These are phyloP conservation scores for Hypoxylon sp. DNA, from an alignment of 2,329 filamentous ascomycete genomes.

Conservation along the genomic window DNA sequence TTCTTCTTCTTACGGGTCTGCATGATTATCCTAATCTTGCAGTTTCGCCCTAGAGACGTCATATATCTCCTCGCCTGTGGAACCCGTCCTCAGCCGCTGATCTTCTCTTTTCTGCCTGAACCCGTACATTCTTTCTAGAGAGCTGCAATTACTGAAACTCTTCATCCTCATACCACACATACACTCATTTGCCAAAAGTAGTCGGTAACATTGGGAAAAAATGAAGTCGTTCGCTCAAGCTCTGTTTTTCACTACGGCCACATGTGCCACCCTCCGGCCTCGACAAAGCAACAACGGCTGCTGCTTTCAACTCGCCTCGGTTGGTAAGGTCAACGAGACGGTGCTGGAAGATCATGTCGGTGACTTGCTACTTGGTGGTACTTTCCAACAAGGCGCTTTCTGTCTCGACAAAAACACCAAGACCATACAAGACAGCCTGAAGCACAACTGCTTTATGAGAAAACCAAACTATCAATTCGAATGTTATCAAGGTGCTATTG, in stretches of 20 bases:
- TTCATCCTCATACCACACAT: no score
- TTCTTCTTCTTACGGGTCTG: no score
- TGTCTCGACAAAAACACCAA: slow-evolving; percentile 38
- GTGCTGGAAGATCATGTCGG: slow-evolving; percentile 42
- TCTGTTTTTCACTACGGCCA: slow-evolving; percentile 26
- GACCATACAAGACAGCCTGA: slow-evolving; percentile 40
- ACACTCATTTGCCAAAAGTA: no score
- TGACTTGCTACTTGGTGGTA: slow-evolving; percentile 39
- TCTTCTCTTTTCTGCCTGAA: no score
- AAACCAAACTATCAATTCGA: slow-evolving; percentile 40
- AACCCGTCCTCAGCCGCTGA: no score
- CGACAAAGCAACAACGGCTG: slow-evolving; percentile 34
- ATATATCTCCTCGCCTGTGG: no score
- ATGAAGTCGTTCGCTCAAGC: slow-evolving; percentile 37
- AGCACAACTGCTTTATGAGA: slow-evolving; percentile 44
- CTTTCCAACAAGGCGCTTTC: slow-evolving; percentile 43
- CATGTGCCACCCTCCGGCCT: slow-evolving; percentile 23
- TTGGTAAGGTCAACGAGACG: slow-evolving; percentile 37
- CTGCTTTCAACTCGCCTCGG: slow-evolving; percentile 43
- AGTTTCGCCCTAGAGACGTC: no score
- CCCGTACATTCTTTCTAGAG: no score
- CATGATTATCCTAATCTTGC: no score
- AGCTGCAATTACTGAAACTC: no score
- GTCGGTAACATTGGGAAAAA: no score
- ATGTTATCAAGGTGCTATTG: slow-evolving; percentile 40